These are phyloP conservation scores for Camptophora hylomeconis DNA, from an alignment of 2,329 filamentous ascomycete species.

Conservation along the genomic window DNA sequence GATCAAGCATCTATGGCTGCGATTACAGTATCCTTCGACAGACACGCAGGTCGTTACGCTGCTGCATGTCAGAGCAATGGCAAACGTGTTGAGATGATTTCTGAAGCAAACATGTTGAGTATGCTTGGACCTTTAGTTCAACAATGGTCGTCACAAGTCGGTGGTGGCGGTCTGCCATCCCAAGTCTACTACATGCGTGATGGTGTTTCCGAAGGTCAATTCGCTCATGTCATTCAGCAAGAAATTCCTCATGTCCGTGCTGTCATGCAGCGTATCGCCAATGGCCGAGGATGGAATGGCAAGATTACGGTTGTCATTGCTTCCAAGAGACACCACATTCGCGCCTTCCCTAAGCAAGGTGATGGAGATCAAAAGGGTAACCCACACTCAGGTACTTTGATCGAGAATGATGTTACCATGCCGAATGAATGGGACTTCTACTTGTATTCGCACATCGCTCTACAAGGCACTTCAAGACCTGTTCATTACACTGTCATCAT, in stretches of 20 bases:
- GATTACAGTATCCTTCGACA: slow-evolving; percentile 70
- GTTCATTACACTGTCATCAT: slow-evolving; percentile 83
- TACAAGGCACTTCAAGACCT: slow-evolving; percentile 86
- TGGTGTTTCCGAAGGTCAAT: slow-evolving; percentile 81
- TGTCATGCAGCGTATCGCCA: slow-evolving; percentile 28
- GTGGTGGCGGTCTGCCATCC: slow-evolving; percentile 44
- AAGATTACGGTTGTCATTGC: slow-evolving; percentile 79
- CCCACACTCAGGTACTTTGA: slow-evolving; percentile 69
- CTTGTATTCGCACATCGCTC: slow-evolving; percentile 57
- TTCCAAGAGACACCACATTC: slow-evolving; percentile 87
- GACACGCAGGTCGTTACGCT: slow-evolving; percentile 58
- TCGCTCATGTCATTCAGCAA: slow-evolving; percentile 61
- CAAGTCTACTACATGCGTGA: slow-evolving; percentile 88
- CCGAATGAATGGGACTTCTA: slow-evolving; percentile 87
- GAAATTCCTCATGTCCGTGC: slow-evolving; percentile 58
- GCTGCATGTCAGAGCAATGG: slow-evolving; percentile 76
- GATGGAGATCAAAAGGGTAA: slow-evolving; percentile 66
- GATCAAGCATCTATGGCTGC: slow-evolving; percentile 63
- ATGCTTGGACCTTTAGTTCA: slow-evolving; percentile 53
- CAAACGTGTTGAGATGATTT: slow-evolving; percentile 66
- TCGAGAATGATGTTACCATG: slow-evolving; percentile 82
- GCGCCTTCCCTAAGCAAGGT: slow-evolving; percentile 64
- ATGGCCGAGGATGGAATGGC: slow-evolving; percentile 30
- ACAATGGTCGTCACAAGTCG: slow-evolving; percentile 49
- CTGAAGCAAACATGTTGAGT: slow-evolving; percentile 47